Base-by-base conservation (phyloP, 805 yeast genomes). In the Wickerhamiella shivajii region DNA sequence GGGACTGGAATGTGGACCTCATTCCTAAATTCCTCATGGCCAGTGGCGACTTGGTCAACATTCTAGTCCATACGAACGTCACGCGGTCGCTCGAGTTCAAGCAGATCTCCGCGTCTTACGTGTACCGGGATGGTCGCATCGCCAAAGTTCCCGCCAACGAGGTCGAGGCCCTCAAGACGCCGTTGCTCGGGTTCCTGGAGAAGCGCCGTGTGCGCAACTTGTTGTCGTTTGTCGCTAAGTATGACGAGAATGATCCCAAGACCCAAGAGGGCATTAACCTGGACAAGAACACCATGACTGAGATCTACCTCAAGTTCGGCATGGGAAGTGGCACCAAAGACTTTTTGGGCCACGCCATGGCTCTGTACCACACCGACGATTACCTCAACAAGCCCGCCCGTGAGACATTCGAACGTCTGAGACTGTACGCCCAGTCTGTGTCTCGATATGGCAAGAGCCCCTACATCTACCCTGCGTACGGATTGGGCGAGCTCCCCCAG, bases 331-430 rank as follows among this genome's bases (percentile, higher is more conserved):
- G 95, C 23, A 85, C 97, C 14, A 77, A 81, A 52, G 97, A 90
- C 56, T 90, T 90, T 50, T 80, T 90, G 44, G 98, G 98, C 29
- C 98, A 90, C 56, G 90, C 98, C 3, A 90, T 90, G 98, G 98
- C 96, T 11, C 67, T 90, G 39, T 85, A 93, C 77, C 69, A 90
- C 14, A 85, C 81, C 49, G 98, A 90, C 51, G 84, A 77, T 35
- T 90, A 90, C 55, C 61, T 90, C 51, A 67, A 64, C 39, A 74
- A 80, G 56, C 94, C 94, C 7, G 94, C 95, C 5, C 70, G 95
- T 51, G 94, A 84, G 52, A 75, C 95, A 7, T 71, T 77, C 47
- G 90, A 87, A 53, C 68, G 97, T 56, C 72, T 90, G 36, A 57
- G 79, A 32, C 66, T 90, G 40, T 90, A 90, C 51, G 76, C 81